phyloP scores from a whole-genome alignment of 2,329 filamentous ascomycete genomes.

The Aspergillus candidus region DNA sequence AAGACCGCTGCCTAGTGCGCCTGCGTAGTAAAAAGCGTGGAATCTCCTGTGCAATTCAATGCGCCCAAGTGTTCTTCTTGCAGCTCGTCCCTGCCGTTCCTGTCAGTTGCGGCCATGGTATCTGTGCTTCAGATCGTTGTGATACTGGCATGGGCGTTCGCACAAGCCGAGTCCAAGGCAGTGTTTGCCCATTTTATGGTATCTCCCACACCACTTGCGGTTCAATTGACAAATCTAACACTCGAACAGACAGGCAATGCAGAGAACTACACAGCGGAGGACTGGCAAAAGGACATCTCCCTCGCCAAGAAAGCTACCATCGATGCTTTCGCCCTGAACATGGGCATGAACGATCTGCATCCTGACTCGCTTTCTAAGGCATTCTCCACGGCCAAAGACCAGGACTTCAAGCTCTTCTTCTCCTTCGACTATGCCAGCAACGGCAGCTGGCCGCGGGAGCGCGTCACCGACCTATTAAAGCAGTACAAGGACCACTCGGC shows the following conservation, averaged over 20 bases:
- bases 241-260: constrained; percentile 27
- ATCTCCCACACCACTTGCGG: too few species aligned
- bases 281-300: constrained; percentile 29
- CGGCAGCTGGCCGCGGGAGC: constrained; percentile 21
- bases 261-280: constrained; percentile 5
- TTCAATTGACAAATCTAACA: constrained; percentile 16
- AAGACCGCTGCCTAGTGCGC: too few species aligned
- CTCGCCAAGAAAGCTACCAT: constrained; percentile 31
- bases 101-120: too few species aligned
- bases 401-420: constrained; percentile 30
- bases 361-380: constrained; percentile 15
- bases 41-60: too few species aligned
- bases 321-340: constrained; percentile 38
- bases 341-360: constrained; percentile 24
- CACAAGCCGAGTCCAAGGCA: too few species aligned
- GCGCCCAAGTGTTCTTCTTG: too few species aligned
- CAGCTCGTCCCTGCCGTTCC: too few species aligned
- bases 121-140: too few species aligned
- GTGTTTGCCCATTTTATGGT: too few species aligned
- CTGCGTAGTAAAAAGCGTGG: too few species aligned
- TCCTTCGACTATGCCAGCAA: constrained; percentile 34
- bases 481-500: constrained; percentile 16
- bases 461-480: constrained; percentile 20
- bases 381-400: constrained; percentile 18
- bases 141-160: too few species aligned